Percentiles rank a stretch among this genome's conserved stretches.
phyloP scores from a whole-genome alignment of 257 asterid species.

The Sherardia arvensis region DNA sequence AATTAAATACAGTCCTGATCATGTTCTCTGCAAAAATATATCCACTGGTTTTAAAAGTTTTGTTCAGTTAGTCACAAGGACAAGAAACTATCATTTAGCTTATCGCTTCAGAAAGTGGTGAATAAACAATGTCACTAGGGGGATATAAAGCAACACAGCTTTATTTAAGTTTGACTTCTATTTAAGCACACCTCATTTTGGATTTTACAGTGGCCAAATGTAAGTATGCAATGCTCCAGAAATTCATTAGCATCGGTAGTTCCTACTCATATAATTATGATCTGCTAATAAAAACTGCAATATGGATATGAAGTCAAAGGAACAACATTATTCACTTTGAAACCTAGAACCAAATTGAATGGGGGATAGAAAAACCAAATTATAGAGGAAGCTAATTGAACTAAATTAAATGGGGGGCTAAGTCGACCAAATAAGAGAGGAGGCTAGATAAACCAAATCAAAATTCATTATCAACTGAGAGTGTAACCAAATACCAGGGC shows the following conservation, averaged over 20 bases:
- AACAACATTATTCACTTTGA: not conserved
- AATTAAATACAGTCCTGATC: slow-evolving; percentile 13
- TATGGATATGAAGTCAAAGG: not conserved
- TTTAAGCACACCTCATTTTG: not conserved
- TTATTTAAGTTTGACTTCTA: not conserved
- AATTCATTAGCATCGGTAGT: not conserved
- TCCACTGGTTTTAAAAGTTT: not conserved
- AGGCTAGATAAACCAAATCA: too few relatives aligned
- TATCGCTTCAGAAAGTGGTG: not conserved
- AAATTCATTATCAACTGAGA: not conserved
- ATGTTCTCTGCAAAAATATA: slow-evolving; percentile 7
- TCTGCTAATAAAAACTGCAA: not conserved
- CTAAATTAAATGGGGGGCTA: not conserved
- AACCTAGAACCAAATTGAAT: not conserved
- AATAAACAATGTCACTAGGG: not conserved
- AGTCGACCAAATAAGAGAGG: not conserved
- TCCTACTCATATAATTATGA: not conserved
- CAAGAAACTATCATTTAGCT: not conserved
- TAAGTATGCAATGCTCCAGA: not conserved
- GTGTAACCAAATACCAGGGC: slow-evolving; percentile 41
- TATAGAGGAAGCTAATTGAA: not conserved
- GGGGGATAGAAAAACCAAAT: too few relatives aligned
- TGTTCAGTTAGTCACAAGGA: not conserved
- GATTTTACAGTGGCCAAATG: not conserved
- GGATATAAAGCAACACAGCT: not conserved